These are phyloP conservation scores for Nicotiana noctiflora DNA, from an alignment of 257 asterid genomes.

Conservation along the genomic window DNA sequence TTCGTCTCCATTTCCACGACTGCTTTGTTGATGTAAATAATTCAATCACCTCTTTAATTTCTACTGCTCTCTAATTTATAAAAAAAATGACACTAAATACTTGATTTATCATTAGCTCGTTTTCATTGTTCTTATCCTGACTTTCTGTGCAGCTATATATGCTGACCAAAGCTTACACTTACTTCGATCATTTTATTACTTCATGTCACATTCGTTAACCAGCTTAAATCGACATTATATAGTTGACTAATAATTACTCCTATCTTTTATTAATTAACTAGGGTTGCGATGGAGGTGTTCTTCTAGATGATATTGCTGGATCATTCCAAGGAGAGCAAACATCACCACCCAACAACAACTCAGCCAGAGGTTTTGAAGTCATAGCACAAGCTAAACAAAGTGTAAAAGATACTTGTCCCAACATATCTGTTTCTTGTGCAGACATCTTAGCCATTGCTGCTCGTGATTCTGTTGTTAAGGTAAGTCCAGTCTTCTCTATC, in stretches of 20 bases:
- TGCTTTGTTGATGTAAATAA: conserved; percentile 10
- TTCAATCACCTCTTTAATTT: neutral
- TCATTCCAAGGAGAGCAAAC: conserved; percentile 5
- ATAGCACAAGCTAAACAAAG: conserved; percentile 10
- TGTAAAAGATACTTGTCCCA: neutral
- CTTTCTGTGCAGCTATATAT: no score
- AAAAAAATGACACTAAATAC: no score
- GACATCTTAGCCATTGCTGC: conserved; percentile 14
- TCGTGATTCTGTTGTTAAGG: conserved; percentile 10
- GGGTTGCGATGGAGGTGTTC: conserved; percentile 17
- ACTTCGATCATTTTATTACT: no score
- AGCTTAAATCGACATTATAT: neutral
- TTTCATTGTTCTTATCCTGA: no score
- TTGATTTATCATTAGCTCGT: no score
- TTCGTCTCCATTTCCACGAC: conserved; percentile 13
- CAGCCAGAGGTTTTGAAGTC: conserved; percentile 10
- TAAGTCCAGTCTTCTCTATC: neutral
- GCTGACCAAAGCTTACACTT: no score
- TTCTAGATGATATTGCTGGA: conserved; percentile 4
- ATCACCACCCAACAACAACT: conserved; percentile 2
- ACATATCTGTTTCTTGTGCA: conserved; percentile 3
- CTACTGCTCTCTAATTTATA: neutral
- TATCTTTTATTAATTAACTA: neutral
- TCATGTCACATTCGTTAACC: no score
- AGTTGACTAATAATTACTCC: neutral